Percentiles rank a stretch among this genome's conserved stretches.
These are phyloP conservation scores for Triticum timopheevii DNA, from an alignment of 176 grass and related monocot genomes.

Conservation along the genomic window DNA sequence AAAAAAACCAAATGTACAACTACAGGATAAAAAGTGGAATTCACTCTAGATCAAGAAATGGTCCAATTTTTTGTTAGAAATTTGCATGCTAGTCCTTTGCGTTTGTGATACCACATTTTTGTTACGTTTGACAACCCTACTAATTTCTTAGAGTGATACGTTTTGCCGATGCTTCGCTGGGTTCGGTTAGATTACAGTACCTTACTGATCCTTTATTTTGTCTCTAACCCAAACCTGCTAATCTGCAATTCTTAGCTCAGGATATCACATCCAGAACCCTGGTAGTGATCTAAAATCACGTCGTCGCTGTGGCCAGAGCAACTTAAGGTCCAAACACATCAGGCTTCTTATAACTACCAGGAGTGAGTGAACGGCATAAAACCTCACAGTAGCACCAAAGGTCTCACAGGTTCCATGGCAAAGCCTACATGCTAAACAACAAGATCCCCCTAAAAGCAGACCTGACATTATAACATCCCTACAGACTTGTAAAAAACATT, in stretches of 20 bases:
- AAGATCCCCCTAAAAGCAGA: constrained; percentile 40
- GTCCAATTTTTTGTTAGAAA: too few species aligned
- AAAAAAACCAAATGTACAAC: too few species aligned
- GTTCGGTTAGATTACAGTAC: neutral
- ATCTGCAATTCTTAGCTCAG: neutral
- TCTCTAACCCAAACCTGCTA: neutral
- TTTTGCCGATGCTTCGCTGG: neutral
- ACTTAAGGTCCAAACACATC: neutral
- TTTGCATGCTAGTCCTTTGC: too few species aligned
- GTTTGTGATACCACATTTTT: neutral
- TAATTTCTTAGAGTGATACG: neutral
- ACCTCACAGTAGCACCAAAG: constrained; percentile 26
- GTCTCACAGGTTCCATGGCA: constrained; percentile 34
- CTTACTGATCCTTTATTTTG: neutral
- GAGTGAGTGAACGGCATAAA: constrained; percentile 16
- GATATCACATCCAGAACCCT: neutral
- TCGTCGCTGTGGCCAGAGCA: neutral
- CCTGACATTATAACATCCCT: constrained; percentile 43
- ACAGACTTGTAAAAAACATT: constrained; percentile 30
- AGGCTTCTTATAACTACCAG: constrained; percentile 27
- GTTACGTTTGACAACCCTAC: neutral
- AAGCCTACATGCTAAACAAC: constrained; percentile 37
- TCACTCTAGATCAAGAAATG: too few species aligned
- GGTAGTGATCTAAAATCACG: neutral
- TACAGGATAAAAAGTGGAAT: too few species aligned